Evolutionary conservation across 345 rosid species (phyloP).

Genomic region (Eucalyptus regnans): DNA sequence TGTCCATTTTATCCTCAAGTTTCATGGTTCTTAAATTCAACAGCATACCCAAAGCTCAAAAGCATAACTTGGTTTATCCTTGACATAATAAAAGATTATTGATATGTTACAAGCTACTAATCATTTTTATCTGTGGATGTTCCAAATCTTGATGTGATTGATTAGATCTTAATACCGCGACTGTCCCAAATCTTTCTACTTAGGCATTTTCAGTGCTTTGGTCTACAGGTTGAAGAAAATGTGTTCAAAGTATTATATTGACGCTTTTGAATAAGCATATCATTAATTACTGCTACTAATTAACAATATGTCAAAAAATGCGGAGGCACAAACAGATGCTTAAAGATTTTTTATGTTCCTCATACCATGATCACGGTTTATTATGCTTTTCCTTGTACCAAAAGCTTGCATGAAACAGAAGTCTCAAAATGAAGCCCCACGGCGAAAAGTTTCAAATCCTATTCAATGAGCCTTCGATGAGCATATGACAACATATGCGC

Average conservation of each 20-base stretch:
- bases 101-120: not conserved
- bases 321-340: not conserved
- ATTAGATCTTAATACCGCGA: not conserved
- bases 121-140: not conserved
- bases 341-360: not conserved
- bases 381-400: not conserved
- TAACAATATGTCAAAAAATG: not conserved
- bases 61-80: not conserved
- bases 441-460: not conserved
- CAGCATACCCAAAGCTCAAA: not conserved
- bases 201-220: not conserved
- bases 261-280: not conserved
- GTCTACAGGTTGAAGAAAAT: not conserved
- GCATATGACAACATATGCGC: not conserved
- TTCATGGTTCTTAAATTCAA: not conserved
- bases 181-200: not conserved
- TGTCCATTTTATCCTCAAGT: not conserved
- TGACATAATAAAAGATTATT: not conserved
- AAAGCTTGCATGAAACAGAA: not conserved
- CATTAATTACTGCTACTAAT: not conserved
- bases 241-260: not conserved
- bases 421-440: not conserved
- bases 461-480: not conserved
- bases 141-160: not conserved
- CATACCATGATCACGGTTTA: not conserved